Evolutionary conservation across 139 green algal species (phyloP).

Genomic region (Diplosphaera chodatii): DNA sequence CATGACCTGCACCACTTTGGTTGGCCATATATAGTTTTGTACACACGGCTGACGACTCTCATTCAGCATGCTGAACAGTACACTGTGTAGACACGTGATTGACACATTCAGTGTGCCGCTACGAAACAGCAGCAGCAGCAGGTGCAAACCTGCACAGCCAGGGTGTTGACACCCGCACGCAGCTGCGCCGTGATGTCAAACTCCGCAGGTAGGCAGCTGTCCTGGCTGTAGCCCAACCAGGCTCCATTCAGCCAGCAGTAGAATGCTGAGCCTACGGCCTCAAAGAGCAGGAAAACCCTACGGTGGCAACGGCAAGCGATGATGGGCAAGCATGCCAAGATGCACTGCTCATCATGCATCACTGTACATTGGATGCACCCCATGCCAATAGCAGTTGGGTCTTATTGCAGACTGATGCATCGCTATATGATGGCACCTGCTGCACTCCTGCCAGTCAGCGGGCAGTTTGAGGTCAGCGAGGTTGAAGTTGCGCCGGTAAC

Average conservation of each 20-base stretch:
- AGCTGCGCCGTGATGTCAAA: constrained; percentile 80
- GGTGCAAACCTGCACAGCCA: constrained; percentile 63
- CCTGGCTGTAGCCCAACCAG: constrained; percentile 83
- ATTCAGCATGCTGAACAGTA: background rate
- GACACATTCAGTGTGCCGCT: constrained; percentile 1
- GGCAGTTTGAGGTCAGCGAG: constrained; percentile 21
- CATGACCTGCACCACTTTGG: constrained; percentile 66
- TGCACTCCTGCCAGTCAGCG: constrained; percentile 9
- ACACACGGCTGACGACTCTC: too few relatives aligned
- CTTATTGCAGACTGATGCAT: background rate
- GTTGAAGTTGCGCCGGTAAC: constrained; percentile 71
- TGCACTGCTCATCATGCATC: background rate
- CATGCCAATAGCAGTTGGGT: too few relatives aligned
- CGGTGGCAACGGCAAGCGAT: background rate
- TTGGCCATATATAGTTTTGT: too few relatives aligned
- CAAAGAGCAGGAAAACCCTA: constrained; percentile 74
- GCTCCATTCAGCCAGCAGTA: constrained; percentile 88
- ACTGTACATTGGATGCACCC: background rate
- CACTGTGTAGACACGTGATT: background rate
- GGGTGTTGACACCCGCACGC: constrained; percentile 35
- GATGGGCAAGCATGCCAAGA: background rate
- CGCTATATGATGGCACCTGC: background rate
- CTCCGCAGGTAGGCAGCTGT: constrained; percentile 85
- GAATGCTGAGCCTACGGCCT: constrained; percentile 81
- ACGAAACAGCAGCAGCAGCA: too few relatives aligned